A percentile compares a stretch with the other conserved stretches of the same genome.
Conservation (phyloP, 2,329 filamentous ascomycete genomes). For the Colletotrichum tanaceti region DNA sequence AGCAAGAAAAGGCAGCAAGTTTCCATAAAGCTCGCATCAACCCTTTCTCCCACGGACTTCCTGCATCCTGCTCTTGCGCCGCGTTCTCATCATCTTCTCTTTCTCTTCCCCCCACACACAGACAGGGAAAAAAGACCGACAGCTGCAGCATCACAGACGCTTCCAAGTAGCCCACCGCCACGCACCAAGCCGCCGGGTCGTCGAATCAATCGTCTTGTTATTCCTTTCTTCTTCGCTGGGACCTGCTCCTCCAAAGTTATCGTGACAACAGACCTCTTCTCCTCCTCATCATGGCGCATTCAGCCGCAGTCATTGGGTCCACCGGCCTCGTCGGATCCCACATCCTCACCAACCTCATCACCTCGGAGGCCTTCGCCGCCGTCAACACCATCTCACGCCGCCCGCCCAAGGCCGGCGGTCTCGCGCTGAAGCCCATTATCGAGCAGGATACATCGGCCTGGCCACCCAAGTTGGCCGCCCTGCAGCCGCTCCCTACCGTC, state of each 20-base stretch:
- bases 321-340: slow-evolving; percentile 78
- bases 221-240: not conserved
- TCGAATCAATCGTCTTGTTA: slow-evolving; percentile 19
- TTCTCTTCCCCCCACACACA: slow-evolving; percentile 13
- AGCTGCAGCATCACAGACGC: slow-evolving; percentile 35
- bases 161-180: not conserved
- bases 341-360: slow-evolving; percentile 76
- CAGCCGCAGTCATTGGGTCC: slow-evolving; percentile 64
- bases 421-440: slow-evolving; percentile 69
- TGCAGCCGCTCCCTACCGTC: slow-evolving; percentile 67
- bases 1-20: slow-evolving; percentile 8
- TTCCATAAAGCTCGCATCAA: slow-evolving; percentile 38
- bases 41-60: slow-evolving; percentile 30
- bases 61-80: slow-evolving; percentile 15
- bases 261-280: not conserved
- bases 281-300: slow-evolving; percentile 29
- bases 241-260: slow-evolving; percentile 15
- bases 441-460: slow-evolving; percentile 77
- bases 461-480: slow-evolving; percentile 67
- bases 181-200: slow-evolving; percentile 23
- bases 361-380: slow-evolving; percentile 61
- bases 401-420: slow-evolving; percentile 61
- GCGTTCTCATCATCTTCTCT: slow-evolving; percentile 2
- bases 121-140: slow-evolving; percentile 18
- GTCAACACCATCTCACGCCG: slow-evolving; percentile 76